A percentile compares a stretch with the other conserved stretches of the same genome.
Conservation (phyloP, 352 stramenopile species). For the Phytophthora melonis region DNA sequence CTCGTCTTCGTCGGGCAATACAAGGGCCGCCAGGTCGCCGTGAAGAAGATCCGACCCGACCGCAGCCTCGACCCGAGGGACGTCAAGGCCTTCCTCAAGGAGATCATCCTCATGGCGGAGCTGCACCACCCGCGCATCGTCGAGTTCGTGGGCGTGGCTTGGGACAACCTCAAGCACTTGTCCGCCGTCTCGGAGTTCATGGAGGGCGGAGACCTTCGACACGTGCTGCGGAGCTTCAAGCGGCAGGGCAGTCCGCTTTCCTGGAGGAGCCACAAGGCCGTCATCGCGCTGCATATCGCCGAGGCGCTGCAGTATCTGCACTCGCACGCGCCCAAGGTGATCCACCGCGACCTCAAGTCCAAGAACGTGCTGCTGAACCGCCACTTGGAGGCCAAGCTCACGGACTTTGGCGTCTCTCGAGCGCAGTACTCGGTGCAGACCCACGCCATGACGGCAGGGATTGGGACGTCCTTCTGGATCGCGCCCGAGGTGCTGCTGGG, state of each 20-base stretch:
- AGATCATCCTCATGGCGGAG: slow-evolving; percentile 52
- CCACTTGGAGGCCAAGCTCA: slow-evolving; percentile 69
- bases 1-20: slow-evolving; percentile 55
- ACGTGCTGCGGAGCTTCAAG: slow-evolving; percentile 50
- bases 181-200: slow-evolving; percentile 60
- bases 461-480: slow-evolving; percentile 51
- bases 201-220: slow-evolving; percentile 53
- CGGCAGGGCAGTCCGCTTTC: slow-evolving; percentile 36
- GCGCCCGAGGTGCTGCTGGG: slow-evolving; percentile 46
- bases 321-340: slow-evolving; percentile 49
- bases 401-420: slow-evolving; percentile 69
- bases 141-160: slow-evolving; percentile 54
- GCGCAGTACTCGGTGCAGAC: slow-evolving; percentile 44
- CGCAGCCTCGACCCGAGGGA: slow-evolving; percentile 39
- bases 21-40: slow-evolving; percentile 40
- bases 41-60: slow-evolving; percentile 57
- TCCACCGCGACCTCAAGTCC: slow-evolving; percentile 52
- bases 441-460: slow-evolving; percentile 47
- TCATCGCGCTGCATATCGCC: slow-evolving; percentile 56
- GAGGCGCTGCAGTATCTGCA: slow-evolving; percentile 60
- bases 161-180: slow-evolving; percentile 51
- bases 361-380: slow-evolving; percentile 59
- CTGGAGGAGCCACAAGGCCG: slow-evolving; percentile 49
- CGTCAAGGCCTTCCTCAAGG: slow-evolving; percentile 50
- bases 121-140: slow-evolving; percentile 56